These are phyloP conservation scores for Tulasnella sp. DNA, from an alignment of 768 basidiomycete species.

Conservation along the genomic window DNA sequence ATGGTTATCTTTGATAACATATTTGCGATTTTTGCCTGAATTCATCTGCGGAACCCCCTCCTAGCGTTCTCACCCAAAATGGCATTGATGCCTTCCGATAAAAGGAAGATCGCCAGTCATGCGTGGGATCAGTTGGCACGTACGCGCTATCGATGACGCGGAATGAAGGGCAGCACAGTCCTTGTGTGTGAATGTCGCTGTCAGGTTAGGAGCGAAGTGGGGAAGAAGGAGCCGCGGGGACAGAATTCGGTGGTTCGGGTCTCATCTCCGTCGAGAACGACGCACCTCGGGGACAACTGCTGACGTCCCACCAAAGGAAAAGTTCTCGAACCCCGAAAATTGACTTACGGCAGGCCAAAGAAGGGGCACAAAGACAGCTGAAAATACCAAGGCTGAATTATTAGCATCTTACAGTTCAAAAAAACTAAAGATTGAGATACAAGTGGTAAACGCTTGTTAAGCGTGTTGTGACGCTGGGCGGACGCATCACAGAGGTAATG, in stretches of 20 bases:
- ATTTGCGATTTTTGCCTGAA: not conserved
- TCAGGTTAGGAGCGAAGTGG: constrained; percentile 10
- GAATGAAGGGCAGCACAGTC: not conserved
- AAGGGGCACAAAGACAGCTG: not conserved
- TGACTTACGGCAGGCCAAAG: not conserved
- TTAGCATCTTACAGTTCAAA: constrained; percentile 3
- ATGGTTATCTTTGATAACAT: not conserved
- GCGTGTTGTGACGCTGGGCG: not conserved
- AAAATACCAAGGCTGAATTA: not conserved
- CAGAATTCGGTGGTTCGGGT: constrained; percentile 13
- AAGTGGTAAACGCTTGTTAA: not conserved
- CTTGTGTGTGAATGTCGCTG: constrained; percentile 13
- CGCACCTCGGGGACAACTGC: constrained; percentile 13
- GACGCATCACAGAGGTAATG: not conserved
- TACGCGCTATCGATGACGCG: constrained; percentile 7
- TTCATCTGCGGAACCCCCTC: not conserved
- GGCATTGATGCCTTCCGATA: constrained; percentile 12
- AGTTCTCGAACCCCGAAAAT: not conserved
- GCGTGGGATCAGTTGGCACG: not conserved
- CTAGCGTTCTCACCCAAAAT: not conserved
- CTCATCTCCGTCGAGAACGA: not conserved
- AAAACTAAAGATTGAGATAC: not conserved
- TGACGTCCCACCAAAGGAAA: constrained; percentile 1
- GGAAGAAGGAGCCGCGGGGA: constrained; percentile 6
- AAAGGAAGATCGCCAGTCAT: constrained; percentile 6